phyloP scores from a whole-genome alignment of 2,329 filamentous ascomycete genomes.

The Colletotrichum lindemuthianum region DNA sequence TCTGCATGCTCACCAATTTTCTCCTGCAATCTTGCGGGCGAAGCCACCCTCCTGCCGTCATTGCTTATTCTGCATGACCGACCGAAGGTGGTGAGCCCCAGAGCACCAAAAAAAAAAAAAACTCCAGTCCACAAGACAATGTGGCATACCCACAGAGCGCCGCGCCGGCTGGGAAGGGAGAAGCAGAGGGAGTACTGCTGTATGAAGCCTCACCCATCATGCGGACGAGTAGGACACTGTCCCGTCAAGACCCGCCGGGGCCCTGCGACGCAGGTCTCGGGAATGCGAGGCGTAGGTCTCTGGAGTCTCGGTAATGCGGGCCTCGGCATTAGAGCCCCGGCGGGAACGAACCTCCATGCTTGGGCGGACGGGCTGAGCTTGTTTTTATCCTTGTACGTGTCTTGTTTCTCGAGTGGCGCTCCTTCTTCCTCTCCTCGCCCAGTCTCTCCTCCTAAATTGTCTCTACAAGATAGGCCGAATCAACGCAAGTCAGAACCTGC shows the following conservation, averaged over 20 bases:
- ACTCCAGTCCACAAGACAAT: too few species aligned
- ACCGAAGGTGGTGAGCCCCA: slow-evolving; percentile 19
- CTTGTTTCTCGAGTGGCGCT: too few species aligned
- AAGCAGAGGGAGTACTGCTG: background rate
- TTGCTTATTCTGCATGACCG: slow-evolving; percentile 31
- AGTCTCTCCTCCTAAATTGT: too few species aligned
- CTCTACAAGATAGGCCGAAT: too few species aligned
- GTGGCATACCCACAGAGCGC: too few species aligned
- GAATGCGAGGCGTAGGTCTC: slow-evolving; percentile 29
- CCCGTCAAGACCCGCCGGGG: slow-evolving; percentile 18
- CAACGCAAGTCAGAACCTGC: background rate
- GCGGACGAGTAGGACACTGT: slow-evolving; percentile 23
- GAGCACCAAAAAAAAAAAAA: background rate
- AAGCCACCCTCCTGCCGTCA: slow-evolving; percentile 13
- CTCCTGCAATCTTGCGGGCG: background rate
- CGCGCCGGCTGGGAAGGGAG: too few species aligned
- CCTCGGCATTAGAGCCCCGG: slow-evolving; percentile 27
- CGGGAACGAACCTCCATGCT: background rate
- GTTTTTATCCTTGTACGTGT: background rate
- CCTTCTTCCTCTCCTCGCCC: too few species aligned
- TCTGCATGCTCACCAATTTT: background rate
- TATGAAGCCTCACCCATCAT: slow-evolving; percentile 6
- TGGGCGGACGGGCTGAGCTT: background rate
- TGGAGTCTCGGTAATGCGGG: slow-evolving; percentile 29
- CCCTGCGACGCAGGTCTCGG: slow-evolving; percentile 31